These are phyloP conservation scores for Dothideomycetidae sp. DNA, from an alignment of 2,329 filamentous ascomycete genomes.

Conservation along the genomic window DNA sequence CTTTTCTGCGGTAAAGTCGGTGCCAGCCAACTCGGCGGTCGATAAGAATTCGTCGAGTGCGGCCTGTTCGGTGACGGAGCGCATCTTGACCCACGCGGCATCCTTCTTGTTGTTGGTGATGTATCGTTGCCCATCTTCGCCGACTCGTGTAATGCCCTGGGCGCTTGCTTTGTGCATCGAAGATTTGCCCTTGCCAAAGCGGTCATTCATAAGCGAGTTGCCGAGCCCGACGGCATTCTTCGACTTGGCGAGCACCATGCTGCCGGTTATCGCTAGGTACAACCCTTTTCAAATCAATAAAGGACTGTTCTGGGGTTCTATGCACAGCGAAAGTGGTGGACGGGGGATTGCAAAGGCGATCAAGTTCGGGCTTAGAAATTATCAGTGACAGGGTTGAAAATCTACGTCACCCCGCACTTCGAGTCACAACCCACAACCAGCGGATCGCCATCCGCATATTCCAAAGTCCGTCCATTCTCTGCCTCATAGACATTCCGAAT, in stretches of 20 bases:
- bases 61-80: conserved; percentile 92
- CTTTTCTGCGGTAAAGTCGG: conserved; percentile 97
- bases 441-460: no score
- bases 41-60: conserved; percentile 92
- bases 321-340: neutral
- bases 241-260: conserved; percentile 72
- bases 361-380: conserved; percentile 7
- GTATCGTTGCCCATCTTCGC: conserved; percentile 42
- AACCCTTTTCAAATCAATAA: no score
- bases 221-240: conserved; percentile 91
- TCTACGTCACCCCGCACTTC: neutral
- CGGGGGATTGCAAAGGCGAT: conserved; percentile 4
- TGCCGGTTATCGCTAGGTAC: conserved; percentile 13
- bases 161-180: conserved; percentile 61
- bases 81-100: conserved; percentile 98
- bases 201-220: conserved; percentile 97
- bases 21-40: conserved; percentile 92
- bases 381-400: neutral
- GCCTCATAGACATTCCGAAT: no score
- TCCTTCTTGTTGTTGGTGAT: conserved; percentile 83
- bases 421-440: no score
- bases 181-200: conserved; percentile 81
- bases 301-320: neutral
- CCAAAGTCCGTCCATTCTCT: no score
- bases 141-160: conserved; percentile 35